Conservation (phyloP, 2,329 filamentous ascomycete species). For the Ceratocystis huliohia region DNA sequence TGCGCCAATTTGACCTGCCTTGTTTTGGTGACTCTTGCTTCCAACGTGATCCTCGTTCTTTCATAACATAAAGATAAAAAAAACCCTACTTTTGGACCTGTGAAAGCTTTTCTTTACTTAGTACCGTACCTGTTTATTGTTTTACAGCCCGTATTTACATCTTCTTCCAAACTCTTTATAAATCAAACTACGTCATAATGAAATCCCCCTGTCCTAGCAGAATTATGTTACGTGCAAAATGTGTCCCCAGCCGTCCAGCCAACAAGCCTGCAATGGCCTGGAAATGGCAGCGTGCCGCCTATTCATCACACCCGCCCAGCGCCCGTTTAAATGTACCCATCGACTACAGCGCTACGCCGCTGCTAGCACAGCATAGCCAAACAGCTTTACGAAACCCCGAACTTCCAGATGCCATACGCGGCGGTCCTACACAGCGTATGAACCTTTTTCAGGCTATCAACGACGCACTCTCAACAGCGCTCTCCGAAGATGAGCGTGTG, state of each 20-base stretch:
- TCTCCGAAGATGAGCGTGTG: constrained; percentile 72
- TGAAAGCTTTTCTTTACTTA: not conserved
- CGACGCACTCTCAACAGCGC: constrained; percentile 68
- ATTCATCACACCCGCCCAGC: constrained; percentile 46
- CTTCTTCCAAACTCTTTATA: not conserved
- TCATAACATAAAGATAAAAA: not conserved
- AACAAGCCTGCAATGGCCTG: not conserved
- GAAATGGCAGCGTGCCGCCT: constrained; percentile 24
- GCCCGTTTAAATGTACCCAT: constrained; percentile 69
- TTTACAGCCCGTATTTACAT: not conserved
- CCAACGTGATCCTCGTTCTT: not conserved
- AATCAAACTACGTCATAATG: not conserved
- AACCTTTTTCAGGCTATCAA: constrained; percentile 95
- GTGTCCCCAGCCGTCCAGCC: not conserved
- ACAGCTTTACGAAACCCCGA: constrained; percentile 58
- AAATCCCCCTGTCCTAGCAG: not conserved
- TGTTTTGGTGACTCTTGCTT: not conserved
- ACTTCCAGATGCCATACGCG: constrained; percentile 51
- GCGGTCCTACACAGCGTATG: constrained; percentile 67
- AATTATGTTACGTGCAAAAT: not conserved
- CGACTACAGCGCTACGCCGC: constrained; percentile 70
- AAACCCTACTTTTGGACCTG: not conserved
- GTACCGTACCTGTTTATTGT: not conserved
- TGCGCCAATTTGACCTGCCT: not conserved
- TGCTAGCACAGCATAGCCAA: constrained; percentile 70